Conservation (phyloP, 805 yeast species). For the Brettanomyces nanus region DNA sequence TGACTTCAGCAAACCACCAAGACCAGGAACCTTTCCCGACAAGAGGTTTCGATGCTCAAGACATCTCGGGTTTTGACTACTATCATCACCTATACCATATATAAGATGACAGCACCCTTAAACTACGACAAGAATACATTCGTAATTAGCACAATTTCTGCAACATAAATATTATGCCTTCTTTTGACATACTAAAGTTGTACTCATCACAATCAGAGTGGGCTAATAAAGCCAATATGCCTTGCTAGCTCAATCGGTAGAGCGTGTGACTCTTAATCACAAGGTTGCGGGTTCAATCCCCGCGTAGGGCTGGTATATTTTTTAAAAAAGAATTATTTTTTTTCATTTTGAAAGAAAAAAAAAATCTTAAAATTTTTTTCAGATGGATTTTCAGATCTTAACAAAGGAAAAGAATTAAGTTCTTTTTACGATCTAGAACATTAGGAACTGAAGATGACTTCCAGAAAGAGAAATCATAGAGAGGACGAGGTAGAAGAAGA, state of each 20-base stretch:
- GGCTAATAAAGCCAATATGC: too few species aligned
- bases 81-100: neutral
- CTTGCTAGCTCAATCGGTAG: slow-evolving; percentile 8
- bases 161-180: neutral
- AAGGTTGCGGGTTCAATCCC: slow-evolving; percentile 8
- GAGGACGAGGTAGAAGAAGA: slow-evolving; percentile 13
- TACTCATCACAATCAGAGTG: too few species aligned
- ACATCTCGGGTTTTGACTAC: neutral
- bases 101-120: neutral
- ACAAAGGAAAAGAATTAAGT: neutral
- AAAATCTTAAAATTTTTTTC: neutral
- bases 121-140: neutral
- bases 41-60: too few species aligned
- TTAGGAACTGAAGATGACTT: slow-evolving; percentile 1
- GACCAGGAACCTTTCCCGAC: too few species aligned
- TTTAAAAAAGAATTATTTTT: slow-evolving; percentile 1
- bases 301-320: slow-evolving; percentile 5
- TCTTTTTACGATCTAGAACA: neutral
- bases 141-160: neutral
- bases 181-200: neutral
- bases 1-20: too few species aligned
- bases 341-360: neutral
- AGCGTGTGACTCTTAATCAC: slow-evolving; percentile 7
- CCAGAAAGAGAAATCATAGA: slow-evolving; percentile 8
- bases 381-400: neutral